Evolutionary conservation across 257 asterid species (phyloP), one percentile per base, ranked within the genome.

Genomic region (Verbascum thapsus): DNA sequence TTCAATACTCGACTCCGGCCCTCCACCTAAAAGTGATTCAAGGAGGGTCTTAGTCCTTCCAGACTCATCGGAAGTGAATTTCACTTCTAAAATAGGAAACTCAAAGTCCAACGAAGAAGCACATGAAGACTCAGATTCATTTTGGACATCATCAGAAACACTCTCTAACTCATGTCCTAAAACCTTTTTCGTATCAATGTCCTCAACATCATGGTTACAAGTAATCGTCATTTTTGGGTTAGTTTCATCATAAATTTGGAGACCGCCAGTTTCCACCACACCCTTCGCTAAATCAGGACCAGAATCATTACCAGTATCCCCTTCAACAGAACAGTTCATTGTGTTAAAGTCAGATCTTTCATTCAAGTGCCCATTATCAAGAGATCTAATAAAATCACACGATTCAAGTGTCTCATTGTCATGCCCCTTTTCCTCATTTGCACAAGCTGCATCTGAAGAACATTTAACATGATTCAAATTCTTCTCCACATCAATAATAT

Each of bases 41-140:
- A 92, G 83, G 52, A 94, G 75, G 32, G 76, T 52, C 50, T 54
- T 66, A 11, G 66, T 51, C 16, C 58, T 43, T 37, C 70, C 30
- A 44, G 45, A 41, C 70, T 50, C 62, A 41, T 74, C 60, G 58
- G 76, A 66, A 43, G 72, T 39, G 71, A 92, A 92, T 44, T 80
- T 70, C 73, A 87, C 95, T 26, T 91, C 94, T 66, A 83, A 64
- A 64, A 86, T 81, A 18, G 96, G 95, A 73, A 78, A 78, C 61
- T 70, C 78, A 23, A 76, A 81, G 73, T 86, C 85, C 64, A 82
- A 53, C 4, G 55, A 18, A 39, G 85, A 57, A 52, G 80, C 58
- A 56, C 41, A 34, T 51, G 72, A 66, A 51, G 76, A 57, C 35
- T 72, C 74, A 5, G 63, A 53, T 49, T 61, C 61, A 55, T 56